Conservation (phyloP, 2,329 filamentous ascomycete genomes). For the Fusarium odoratissimum region DNA sequence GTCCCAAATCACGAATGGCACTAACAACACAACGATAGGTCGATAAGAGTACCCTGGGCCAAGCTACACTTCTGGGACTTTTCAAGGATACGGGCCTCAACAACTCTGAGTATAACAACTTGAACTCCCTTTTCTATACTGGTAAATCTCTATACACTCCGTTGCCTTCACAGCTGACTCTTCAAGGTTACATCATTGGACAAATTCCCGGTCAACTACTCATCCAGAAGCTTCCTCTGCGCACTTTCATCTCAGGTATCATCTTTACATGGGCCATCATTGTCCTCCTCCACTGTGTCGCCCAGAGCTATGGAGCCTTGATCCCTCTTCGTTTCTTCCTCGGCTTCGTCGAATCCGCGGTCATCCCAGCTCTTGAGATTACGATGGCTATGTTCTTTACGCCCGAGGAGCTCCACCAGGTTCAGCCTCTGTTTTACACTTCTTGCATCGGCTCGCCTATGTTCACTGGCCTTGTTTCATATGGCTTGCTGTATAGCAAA, state of each 20-base stretch:
- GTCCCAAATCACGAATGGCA: too few relatives aligned
- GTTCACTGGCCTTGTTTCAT: background rate
- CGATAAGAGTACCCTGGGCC: background rate
- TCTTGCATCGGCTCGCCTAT: conserved; percentile 2
- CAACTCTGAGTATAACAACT: conserved; percentile 4
- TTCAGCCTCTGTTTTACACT: background rate
- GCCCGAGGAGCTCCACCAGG: background rate
- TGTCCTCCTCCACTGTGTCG: background rate
- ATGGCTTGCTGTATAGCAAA: background rate
- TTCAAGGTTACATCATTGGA: background rate
- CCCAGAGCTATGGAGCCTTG: background rate
- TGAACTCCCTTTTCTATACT: conserved; percentile 1
- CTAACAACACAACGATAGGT: background rate
- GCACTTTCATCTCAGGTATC: background rate
- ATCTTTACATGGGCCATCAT: background rate
- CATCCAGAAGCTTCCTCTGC: background rate
- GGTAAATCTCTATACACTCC: too few relatives aligned
- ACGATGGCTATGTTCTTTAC: conserved; percentile 6
- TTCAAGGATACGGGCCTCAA: conserved; percentile 3
- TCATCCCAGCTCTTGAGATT: background rate
- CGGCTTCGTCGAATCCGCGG: background rate
- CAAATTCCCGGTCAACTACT: background rate
- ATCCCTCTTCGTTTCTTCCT: conserved; percentile 2
- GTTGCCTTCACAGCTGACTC: background rate
- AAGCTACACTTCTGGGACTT: background rate